These are phyloP conservation scores for Fusarium goolgardi DNA, from an alignment of 2,329 filamentous ascomycete genomes.

Conservation along the genomic window DNA sequence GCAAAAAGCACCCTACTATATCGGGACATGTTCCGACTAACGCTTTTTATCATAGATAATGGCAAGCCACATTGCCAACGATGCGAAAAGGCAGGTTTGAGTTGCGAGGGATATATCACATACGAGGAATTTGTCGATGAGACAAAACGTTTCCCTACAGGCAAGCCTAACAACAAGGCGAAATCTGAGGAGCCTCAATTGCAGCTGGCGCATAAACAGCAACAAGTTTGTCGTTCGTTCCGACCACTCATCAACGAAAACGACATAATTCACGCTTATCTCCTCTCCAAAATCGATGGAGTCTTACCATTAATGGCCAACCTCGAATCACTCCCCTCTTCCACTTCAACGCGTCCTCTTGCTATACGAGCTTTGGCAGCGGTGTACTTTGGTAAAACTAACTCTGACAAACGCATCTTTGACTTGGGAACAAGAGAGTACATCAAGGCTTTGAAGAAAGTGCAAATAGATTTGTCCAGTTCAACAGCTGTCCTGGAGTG, in stretches of 20 bases:
- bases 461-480: not conserved
- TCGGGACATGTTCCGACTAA: not conserved
- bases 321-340: not conserved
- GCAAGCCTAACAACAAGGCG: not conserved
- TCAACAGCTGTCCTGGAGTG: conserved; percentile 3
- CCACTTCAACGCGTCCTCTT: not conserved
- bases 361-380: conserved; percentile 21
- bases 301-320: conserved; percentile 14
- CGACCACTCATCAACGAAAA: conserved; percentile 1
- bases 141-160: not conserved
- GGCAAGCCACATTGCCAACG: conserved; percentile 20
- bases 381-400: conserved; percentile 21
- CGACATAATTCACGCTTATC: conserved; percentile 10
- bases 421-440: conserved; percentile 14
- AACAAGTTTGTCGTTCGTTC: fast-evolving
- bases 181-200: not conserved
- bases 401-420: not conserved
- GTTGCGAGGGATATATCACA: conserved; percentile 12
- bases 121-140: conserved; percentile 22
- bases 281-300: conserved; percentile 11
- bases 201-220: fast-evolving
- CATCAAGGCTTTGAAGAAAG: not conserved
- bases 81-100: conserved; percentile 10
- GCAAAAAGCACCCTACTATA: no score
- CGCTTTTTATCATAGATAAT: not conserved